Conservation (phyloP, 371 early-diverging fungal species). For the Basidiobolus heterosporus region DNA sequence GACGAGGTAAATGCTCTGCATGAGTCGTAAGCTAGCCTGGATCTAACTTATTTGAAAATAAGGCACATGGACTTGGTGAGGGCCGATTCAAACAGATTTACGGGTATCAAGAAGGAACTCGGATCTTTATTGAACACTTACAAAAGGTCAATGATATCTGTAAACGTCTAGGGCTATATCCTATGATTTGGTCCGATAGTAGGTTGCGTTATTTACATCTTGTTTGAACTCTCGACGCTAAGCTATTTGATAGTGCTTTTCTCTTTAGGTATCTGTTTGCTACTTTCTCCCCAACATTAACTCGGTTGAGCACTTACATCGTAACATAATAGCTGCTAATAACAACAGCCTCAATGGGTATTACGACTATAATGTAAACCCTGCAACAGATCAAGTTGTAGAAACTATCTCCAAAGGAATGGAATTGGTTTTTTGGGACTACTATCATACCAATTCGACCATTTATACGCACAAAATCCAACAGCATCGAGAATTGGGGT, state of each 20-base stretch:
- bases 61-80: constrained; percentile 70
- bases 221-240: background rate
- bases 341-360: constrained; percentile 62
- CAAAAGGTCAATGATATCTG: constrained; percentile 56
- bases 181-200: constrained; percentile 83
- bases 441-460: constrained; percentile 56
- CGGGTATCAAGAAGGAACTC: constrained; percentile 50
- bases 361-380: constrained; percentile 46
- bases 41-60: background rate
- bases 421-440: constrained; percentile 77
- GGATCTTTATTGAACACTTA: constrained; percentile 62
- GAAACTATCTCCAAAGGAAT: constrained; percentile 44
- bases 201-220: constrained; percentile 9
- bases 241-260: constrained; percentile 29
- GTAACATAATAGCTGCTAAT: constrained; percentile 38
- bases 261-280: constrained; percentile 20
- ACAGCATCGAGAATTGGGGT: constrained; percentile 66
- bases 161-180: constrained; percentile 30
- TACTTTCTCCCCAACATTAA: background rate
- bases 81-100: constrained; percentile 59
- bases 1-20: constrained; percentile 35
- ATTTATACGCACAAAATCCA: constrained; percentile 55
- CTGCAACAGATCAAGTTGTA: constrained; percentile 30
- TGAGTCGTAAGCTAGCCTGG: background rate
- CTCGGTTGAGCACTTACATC: constrained; percentile 4